Evolutionary conservation across 2,329 filamentous ascomycete species (phyloP).

Genomic region (Monascus ruber): DNA sequence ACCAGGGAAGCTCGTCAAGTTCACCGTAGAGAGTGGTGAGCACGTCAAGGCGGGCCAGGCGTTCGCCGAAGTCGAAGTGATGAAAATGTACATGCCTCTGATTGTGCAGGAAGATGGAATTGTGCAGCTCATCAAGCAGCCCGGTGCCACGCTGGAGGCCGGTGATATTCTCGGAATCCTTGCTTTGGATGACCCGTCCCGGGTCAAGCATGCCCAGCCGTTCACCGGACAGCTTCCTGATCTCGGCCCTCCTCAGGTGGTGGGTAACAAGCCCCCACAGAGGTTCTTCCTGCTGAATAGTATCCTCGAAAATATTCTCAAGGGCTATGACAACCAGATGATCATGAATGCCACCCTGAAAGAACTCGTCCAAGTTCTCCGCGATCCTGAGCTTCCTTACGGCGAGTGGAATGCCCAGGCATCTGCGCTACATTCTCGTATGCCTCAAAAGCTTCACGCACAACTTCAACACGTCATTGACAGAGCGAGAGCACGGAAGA

Average conservation of each 20-base stretch:
- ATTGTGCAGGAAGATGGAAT: slow-evolving; percentile 90
- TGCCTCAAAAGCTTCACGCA: slow-evolving; percentile 84
- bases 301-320: slow-evolving; percentile 76
- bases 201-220: slow-evolving; percentile 90
- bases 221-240: slow-evolving; percentile 86
- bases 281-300: slow-evolving; percentile 65
- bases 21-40: slow-evolving; percentile 86
- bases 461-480: slow-evolving; percentile 79
- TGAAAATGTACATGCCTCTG: slow-evolving; percentile 99
- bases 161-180: slow-evolving; percentile 98
- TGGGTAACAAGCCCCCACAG: slow-evolving; percentile 86
- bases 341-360: slow-evolving; percentile 83
- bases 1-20: slow-evolving; percentile 96
- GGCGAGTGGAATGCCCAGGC: slow-evolving; percentile 95
- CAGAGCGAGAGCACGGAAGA: slow-evolving; percentile 61
- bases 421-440: slow-evolving; percentile 90
- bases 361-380: slow-evolving; percentile 80
- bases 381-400: slow-evolving; percentile 82
- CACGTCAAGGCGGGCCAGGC: slow-evolving; percentile 87
- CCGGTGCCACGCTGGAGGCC: slow-evolving; percentile 91
- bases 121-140: slow-evolving; percentile 98
- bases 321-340: slow-evolving; percentile 93
- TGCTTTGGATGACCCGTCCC: slow-evolving; percentile 84
- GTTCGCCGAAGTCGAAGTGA: slow-evolving; percentile 96
- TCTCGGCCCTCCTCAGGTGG: slow-evolving; percentile 72